A percentile compares a stretch with the other conserved stretches of the same genome.
Evolutionary conservation across 441 rosid species (phyloP).

Genomic region (Gossypium schwendimanii): DNA sequence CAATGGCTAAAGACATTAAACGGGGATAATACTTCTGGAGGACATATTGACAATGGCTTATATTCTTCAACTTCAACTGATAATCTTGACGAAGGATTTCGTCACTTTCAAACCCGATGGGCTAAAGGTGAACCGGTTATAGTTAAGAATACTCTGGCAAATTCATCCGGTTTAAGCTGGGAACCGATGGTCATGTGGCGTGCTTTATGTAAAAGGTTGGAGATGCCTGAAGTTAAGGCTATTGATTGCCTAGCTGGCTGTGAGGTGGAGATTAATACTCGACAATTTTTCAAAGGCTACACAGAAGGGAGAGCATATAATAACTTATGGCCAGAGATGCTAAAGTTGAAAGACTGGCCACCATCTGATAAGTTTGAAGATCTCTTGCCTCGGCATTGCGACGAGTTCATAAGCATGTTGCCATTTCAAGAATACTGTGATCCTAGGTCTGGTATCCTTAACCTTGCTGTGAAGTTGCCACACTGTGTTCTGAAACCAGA

Average conservation of each 20-base stretch:
- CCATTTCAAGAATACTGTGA: constrained; percentile 80
- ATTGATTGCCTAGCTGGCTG: constrained; percentile 78
- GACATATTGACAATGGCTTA: constrained; percentile 47
- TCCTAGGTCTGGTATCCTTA: constrained; percentile 76
- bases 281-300: constrained; percentile 72
- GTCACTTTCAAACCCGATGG: constrained; percentile 63
- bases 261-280: constrained; percentile 66
- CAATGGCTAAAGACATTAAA: constrained; percentile 19
- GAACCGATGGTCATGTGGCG: constrained; percentile 98
- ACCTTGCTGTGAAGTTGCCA: constrained; percentile 76
- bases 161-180: constrained; percentile 73
- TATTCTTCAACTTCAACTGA: constrained; percentile 48
- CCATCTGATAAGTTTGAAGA: constrained; percentile 85
- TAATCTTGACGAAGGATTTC: constrained; percentile 35
- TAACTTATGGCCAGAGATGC: constrained; percentile 94
- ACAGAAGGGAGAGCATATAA: constrained; percentile 55
- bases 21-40: constrained; percentile 54
- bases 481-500: constrained; percentile 61
- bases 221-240: constrained; percentile 64
- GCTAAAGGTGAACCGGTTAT: constrained; percentile 79
- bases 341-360: constrained; percentile 97
- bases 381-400: constrained; percentile 84
- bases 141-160: constrained; percentile 51
- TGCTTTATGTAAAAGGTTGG: constrained; percentile 61
- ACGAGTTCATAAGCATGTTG: constrained; percentile 73